These are phyloP conservation scores for Pascua guehoae DNA, from an alignment of 1,284 basidiomycete species.

Conservation along the genomic window DNA sequence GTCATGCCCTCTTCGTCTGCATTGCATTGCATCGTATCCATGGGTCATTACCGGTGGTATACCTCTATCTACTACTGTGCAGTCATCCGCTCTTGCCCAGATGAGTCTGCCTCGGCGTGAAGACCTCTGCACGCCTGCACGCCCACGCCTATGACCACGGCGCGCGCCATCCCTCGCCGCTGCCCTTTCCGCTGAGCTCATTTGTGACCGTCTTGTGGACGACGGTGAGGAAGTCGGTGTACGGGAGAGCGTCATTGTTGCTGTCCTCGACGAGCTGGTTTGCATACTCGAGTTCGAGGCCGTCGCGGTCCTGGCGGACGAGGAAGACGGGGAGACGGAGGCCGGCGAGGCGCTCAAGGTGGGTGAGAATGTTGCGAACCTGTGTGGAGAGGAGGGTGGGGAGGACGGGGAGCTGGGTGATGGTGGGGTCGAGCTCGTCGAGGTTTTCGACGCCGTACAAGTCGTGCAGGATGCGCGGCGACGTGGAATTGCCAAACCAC, in stretches of 20 bases:
- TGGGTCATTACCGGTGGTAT: too few relatives aligned
- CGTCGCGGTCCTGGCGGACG: constrained; percentile 90
- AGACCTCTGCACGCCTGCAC: too few relatives aligned
- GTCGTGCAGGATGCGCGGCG: constrained; percentile 76
- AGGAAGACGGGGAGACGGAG: constrained; percentile 66
- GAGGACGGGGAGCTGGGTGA: constrained; percentile 70
- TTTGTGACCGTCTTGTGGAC: constrained; percentile 49
- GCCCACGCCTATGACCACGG: constrained; percentile 27
- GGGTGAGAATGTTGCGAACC: constrained; percentile 74
- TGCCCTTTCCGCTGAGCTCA: constrained; percentile 44
- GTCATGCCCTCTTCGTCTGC: too few relatives aligned
- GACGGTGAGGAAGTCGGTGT: constrained; percentile 62
- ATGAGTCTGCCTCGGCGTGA: too few relatives aligned
- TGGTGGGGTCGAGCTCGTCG: constrained; percentile 65
- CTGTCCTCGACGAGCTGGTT: constrained; percentile 96
- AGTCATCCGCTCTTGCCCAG: too few relatives aligned
- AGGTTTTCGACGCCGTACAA: constrained; percentile 81
- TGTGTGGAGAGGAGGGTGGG: constrained; percentile 76
- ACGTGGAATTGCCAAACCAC: constrained; percentile 83
- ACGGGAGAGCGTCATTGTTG: constrained; percentile 90
- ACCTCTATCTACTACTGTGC: too few relatives aligned
- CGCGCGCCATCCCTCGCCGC: constrained; percentile 43
- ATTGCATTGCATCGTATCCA: too few relatives aligned
- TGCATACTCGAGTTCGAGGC: constrained; percentile 88
- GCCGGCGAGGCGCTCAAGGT: constrained; percentile 65